phyloP scores from a whole-genome alignment of 306 rosid species.

The Fagus crenata region DNA sequence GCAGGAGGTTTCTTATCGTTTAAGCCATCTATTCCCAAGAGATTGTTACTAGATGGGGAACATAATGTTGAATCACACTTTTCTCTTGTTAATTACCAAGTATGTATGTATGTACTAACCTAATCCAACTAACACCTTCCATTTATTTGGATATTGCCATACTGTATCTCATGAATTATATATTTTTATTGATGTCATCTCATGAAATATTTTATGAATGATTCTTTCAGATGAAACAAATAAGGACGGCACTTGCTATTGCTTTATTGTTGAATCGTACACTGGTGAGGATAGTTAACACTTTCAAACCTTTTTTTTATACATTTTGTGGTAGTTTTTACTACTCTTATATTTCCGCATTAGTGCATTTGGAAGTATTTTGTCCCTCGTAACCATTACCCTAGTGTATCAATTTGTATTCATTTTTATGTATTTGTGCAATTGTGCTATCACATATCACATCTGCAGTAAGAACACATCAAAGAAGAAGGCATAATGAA shows the following conservation, averaged over 20 bases:
- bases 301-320: constrained; percentile 13
- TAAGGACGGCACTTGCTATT: constrained; percentile 85
- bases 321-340: background rate
- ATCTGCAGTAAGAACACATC: background rate
- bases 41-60: constrained; percentile 62
- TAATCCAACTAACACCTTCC: constrained; percentile 38
- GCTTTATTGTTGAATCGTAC: constrained; percentile 87
- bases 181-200: background rate
- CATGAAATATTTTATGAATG: constrained; percentile 23
- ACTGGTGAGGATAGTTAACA: constrained; percentile 62
- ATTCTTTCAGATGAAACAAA: constrained; percentile 76
- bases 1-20: constrained; percentile 89
- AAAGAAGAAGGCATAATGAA: background rate
- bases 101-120: constrained; percentile 56
- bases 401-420: background rate
- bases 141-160: constrained; percentile 29
- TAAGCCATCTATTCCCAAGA: constrained; percentile 85
- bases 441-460: background rate
- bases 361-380: background rate
- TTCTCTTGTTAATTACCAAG: constrained; percentile 84
- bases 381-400: background rate
- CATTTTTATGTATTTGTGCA: background rate
- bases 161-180: constrained; percentile 20
- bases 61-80: constrained; percentile 76
- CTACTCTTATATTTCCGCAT: background rate